phyloP scores from a whole-genome alignment of 352 stramenopile genomes.

The Pythium pyrilobum region DNA sequence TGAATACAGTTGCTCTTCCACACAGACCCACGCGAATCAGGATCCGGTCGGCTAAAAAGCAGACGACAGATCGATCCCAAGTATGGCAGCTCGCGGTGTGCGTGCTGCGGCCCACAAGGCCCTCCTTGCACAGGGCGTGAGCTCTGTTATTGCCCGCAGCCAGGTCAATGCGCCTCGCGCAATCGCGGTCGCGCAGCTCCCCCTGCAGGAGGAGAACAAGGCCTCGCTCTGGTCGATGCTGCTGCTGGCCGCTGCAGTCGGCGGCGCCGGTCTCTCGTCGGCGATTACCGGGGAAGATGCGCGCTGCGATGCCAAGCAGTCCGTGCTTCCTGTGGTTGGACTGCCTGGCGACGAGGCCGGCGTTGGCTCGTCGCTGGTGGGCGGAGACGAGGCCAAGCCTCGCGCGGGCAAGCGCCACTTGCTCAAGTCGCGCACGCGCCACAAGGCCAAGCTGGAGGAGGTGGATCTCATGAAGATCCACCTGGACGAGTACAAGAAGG shows the following conservation, averaged over 20 bases:
- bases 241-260: neutral
- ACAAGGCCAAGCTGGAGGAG: constrained; percentile 55
- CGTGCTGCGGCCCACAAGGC: constrained; percentile 1
- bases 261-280: neutral
- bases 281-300: neutral
- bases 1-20: neutral
- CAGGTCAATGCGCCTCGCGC: neutral
- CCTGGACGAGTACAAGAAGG: constrained; percentile 57
- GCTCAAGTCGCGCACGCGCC: constrained; percentile 57
- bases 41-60: neutral
- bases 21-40: too few relatives aligned
- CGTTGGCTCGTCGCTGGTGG: neutral
- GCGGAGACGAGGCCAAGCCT: constrained; percentile 11
- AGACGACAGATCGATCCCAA: neutral
- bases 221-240: neutral
- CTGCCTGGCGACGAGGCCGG: neutral
- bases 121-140: neutral
- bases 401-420: constrained; percentile 26
- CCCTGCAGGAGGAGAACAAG: neutral
- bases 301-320: constrained; percentile 8
- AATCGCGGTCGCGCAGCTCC: neutral
- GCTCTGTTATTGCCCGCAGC: neutral
- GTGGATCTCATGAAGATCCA: constrained; percentile 62
- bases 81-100: neutral
- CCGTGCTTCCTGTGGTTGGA: neutral